Conservation (phyloP, 2,329 filamentous ascomycete genomes). For the Aspergillus sp. region DNA sequence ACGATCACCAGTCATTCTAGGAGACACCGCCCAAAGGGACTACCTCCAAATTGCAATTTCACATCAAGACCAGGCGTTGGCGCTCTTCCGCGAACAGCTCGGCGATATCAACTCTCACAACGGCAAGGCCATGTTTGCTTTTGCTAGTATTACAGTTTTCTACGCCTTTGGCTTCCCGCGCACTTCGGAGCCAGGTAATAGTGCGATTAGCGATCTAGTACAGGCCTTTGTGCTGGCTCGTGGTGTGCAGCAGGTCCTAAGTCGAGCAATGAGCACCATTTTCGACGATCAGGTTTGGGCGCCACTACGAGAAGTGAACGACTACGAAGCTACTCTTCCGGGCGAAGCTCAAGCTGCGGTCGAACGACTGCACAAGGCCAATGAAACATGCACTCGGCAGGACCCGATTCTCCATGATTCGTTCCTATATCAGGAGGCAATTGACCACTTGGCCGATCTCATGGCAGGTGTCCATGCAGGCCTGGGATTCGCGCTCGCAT, state of each 20-base stretch:
- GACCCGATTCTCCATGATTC: slow-evolving; percentile 25
- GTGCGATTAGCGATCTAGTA: slow-evolving; percentile 33
- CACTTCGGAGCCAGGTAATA: slow-evolving; percentile 23
- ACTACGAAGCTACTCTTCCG: slow-evolving; percentile 21
- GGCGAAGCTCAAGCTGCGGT: slow-evolving; percentile 22
- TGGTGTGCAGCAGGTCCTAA: slow-evolving; percentile 36
- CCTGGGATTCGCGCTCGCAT: slow-evolving; percentile 53
- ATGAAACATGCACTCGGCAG: slow-evolving; percentile 22
- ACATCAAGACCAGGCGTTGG: slow-evolving; percentile 35
- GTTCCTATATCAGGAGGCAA: slow-evolving; percentile 23
- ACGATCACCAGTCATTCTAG: slow-evolving; percentile 2
- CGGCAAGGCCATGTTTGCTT: slow-evolving; percentile 43
- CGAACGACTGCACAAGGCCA: slow-evolving; percentile 26
- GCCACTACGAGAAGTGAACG: slow-evolving; percentile 27
- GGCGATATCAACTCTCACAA: slow-evolving; percentile 35
- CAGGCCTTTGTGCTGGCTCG: slow-evolving; percentile 35
- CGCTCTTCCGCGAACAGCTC: slow-evolving; percentile 35
- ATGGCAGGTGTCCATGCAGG: slow-evolving; percentile 25
- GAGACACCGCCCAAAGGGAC: slow-evolving; percentile 20
- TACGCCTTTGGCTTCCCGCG: slow-evolving; percentile 40
- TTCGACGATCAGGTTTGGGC: slow-evolving; percentile 29
- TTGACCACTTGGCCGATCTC: slow-evolving; percentile 29
- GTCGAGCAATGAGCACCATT: slow-evolving; percentile 19
- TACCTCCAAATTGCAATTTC: slow-evolving; percentile 39
- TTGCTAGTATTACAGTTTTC: slow-evolving; percentile 37